Base-by-base conservation (phyloP, 352 stramenopile genomes). In the Phytophthora pluvialis region DNA sequence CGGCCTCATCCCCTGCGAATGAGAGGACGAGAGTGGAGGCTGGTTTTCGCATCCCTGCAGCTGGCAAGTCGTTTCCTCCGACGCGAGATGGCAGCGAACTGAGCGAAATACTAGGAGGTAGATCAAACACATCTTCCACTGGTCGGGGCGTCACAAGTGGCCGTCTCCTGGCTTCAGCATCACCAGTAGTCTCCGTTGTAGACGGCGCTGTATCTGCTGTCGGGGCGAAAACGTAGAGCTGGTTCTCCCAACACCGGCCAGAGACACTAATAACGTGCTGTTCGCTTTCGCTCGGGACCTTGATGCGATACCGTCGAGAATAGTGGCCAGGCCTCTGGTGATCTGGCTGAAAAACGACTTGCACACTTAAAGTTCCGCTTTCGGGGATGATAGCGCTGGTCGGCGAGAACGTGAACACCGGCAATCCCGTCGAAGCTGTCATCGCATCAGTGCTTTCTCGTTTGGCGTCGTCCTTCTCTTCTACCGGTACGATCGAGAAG, bases 201-300 rank as follows among this genome's bases (percentile, higher is more conserved):
- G 36, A n/a, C 15, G n/a, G 10, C 15, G 26, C 16, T 12, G 59
- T 1, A 26, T 55, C 44, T 9, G 47, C 51, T 16, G n/a, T 52
- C 1, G 72, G 81, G 15, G 71, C 74, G 33, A 82, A 84, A 6
- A 91, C 71, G 56, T 91, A 94, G 3, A 94, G 51, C 38, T 96
- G 86, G 35, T 89, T 85, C 54, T 93, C 86, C 82, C 86, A 93
- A 60, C 86, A 93, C 0, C 83, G 75, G 1, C 83, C 84, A n/a
- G 76, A 70, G 7, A 88, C 28, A 13, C 51, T 64, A 1, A 93
- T 33, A 4, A 91, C 18, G 55, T 94, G 80, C 1, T 78, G 72
- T 44, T 96, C 85, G 4, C 69, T 83, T 47, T 93, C 81, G 55
- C 93, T 93, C 0, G 88, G 84, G 2, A 94, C 86, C 45, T 88